Conservation (phyloP, 1,284 basidiomycete genomes). For the Ceraceosorus bombacis region DNA sequence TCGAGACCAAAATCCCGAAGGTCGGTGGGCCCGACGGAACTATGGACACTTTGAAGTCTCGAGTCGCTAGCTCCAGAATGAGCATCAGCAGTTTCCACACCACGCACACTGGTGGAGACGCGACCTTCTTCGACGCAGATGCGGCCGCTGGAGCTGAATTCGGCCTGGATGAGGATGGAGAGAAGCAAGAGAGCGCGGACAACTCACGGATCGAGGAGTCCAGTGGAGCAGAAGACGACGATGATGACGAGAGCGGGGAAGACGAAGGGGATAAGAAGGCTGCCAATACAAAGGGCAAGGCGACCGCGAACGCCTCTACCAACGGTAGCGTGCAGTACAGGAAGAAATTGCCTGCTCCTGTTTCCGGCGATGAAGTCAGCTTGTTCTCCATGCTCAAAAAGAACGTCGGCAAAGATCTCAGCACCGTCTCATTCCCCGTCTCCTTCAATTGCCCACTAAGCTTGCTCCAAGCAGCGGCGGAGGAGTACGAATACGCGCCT, state of each 20-base stretch:
- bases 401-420: conserved; percentile 58
- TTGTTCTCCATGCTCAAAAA: conserved; percentile 79
- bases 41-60: conserved; percentile 26
- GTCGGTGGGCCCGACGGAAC: conserved; percentile 20
- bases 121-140: conserved; percentile 41
- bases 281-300: conserved; percentile 33
- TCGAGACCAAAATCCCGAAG: conserved; percentile 30
- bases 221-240: conserved; percentile 24
- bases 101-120: conserved; percentile 26
- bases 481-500: conserved; percentile 47
- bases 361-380: conserved; percentile 70
- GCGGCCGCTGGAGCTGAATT: conserved; percentile 17
- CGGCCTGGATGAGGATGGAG: conserved; percentile 14
- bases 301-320: conserved; percentile 6
- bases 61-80: conserved; percentile 16
- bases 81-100: conserved; percentile 31
- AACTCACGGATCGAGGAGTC: conserved; percentile 19
- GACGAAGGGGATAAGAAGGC: conserved; percentile 44
- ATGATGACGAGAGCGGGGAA: conserved; percentile 25
- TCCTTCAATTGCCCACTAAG: conserved; percentile 48
- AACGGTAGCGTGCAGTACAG: conserved; percentile 28
- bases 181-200: conserved; percentile 22
- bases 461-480: conserved; percentile 42
- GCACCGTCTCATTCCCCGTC: conserved; percentile 48
- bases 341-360: conserved; percentile 56